Conservation (phyloP, 257 asterid genomes). For the Plectranthus barbatus region DNA sequence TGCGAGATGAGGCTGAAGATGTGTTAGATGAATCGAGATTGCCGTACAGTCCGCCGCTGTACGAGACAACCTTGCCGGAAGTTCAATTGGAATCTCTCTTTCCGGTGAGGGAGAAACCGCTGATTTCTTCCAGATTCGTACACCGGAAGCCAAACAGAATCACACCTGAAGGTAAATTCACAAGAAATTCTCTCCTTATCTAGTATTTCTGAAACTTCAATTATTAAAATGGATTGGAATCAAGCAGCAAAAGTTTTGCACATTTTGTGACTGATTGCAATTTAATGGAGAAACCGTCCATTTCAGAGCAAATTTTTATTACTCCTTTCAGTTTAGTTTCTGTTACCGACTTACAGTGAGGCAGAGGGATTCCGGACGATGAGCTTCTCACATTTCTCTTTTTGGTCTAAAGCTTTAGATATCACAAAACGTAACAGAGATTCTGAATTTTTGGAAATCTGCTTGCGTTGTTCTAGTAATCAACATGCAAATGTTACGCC, state of each 20-base stretch:
- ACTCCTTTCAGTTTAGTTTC: not conserved
- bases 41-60: constrained; percentile 3
- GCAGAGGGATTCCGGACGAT: not conserved
- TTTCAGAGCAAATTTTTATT: not conserved
- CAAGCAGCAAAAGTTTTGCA: no score
- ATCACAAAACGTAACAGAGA: constrained; percentile 3
- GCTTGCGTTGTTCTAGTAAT: no score
- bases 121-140: constrained; percentile 35
- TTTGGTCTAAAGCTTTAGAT: not conserved
- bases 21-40: no score
- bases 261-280: not conserved
- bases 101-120: constrained; percentile 42
- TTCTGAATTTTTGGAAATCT: no score
- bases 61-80: constrained; percentile 15
- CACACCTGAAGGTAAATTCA: constrained; percentile 42
- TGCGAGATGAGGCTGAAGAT: no score
- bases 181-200: not conserved
- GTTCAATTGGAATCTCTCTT: constrained; percentile 15
- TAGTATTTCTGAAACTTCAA: no score
- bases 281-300: not conserved
- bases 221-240: no score
- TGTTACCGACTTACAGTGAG: not conserved
- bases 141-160: constrained; percentile 33
- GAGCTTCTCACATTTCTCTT: not conserved
- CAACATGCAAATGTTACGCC: constrained; percentile 10